These are phyloP conservation scores for Botrytis galanthina DNA, from an alignment of 2,329 filamentous ascomycete genomes.

Conservation along the genomic window DNA sequence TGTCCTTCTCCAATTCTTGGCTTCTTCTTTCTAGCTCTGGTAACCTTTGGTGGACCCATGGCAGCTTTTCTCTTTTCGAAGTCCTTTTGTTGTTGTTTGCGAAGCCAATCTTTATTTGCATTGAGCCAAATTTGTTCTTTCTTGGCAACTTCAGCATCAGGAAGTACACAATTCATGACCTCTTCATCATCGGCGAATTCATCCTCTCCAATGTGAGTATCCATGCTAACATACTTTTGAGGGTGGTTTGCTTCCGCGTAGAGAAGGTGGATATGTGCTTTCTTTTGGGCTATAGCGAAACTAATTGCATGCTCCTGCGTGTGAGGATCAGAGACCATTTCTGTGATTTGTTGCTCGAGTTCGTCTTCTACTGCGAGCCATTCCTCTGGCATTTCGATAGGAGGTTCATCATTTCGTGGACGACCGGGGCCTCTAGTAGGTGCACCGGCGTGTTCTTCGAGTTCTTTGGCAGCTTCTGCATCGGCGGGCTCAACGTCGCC, in stretches of 20 bases:
- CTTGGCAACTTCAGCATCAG: conserved; percentile 68
- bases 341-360: conserved; percentile 68
- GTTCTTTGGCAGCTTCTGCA: conserved; percentile 11
- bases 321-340: conserved; percentile 63
- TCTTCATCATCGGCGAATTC: conserved; percentile 91
- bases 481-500: conserved; percentile 38
- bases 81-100: conserved; percentile 79
- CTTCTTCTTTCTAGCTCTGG: conserved; percentile 53
- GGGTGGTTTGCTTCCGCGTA: conserved; percentile 51
- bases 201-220: conserved; percentile 67
- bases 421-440: conserved; percentile 35
- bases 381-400: conserved; percentile 45
- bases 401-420: conserved; percentile 39
- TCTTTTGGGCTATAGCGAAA: conserved; percentile 57
- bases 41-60: conserved; percentile 54
- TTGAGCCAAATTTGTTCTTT: conserved; percentile 95
- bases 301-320: conserved; percentile 55
- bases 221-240: conserved; percentile 52
- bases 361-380: conserved; percentile 61
- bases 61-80: conserved; percentile 67
- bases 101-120: conserved; percentile 90
- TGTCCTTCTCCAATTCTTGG: conserved; percentile 64
- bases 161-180: conserved; percentile 75
- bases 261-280: conserved; percentile 53
- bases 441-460: conserved; percentile 26